Evolutionary conservation across 2,329 filamentous ascomycete genomes (phyloP).

Genomic region (Trichoderma endophyticum): DNA sequence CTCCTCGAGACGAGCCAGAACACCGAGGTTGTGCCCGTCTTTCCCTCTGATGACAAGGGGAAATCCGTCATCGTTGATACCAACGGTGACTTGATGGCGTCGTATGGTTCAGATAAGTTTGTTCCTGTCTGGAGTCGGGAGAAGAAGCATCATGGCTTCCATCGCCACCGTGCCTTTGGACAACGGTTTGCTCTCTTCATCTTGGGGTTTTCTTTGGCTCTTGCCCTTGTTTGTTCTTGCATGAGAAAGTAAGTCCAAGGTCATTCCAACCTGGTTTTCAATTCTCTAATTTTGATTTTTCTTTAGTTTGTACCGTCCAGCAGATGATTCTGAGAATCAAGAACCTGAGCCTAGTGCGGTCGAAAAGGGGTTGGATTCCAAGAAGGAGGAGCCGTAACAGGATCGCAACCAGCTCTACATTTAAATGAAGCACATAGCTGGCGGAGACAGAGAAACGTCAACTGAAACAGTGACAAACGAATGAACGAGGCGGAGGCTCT

Average conservation of each 20-base stretch:
- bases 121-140: conserved; percentile 8
- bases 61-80: conserved; percentile 20
- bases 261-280: background rate
- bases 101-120: conserved; percentile 14
- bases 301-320: background rate
- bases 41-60: conserved; percentile 4
- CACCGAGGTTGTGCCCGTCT: conserved; percentile 20
- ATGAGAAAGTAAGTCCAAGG: conserved; percentile 20
- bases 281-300: background rate
- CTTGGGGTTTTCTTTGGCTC: conserved; percentile 20
- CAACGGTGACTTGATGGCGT: conserved; percentile 22
- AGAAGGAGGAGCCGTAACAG: background rate
- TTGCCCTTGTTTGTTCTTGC: conserved; percentile 21
- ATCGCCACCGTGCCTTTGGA: conserved; percentile 11
- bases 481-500: background rate
- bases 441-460: background rate
- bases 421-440: background rate
- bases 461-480: background rate
- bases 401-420: background rate
- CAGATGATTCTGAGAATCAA: background rate
- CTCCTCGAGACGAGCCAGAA: conserved; percentile 12
- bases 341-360: background rate
- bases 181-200: conserved; percentile 22
- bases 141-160: background rate
- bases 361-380: background rate